Base-by-base conservation (phyloP, 1,139 yeast species). In the Yamadazyma dushanensis region DNA sequence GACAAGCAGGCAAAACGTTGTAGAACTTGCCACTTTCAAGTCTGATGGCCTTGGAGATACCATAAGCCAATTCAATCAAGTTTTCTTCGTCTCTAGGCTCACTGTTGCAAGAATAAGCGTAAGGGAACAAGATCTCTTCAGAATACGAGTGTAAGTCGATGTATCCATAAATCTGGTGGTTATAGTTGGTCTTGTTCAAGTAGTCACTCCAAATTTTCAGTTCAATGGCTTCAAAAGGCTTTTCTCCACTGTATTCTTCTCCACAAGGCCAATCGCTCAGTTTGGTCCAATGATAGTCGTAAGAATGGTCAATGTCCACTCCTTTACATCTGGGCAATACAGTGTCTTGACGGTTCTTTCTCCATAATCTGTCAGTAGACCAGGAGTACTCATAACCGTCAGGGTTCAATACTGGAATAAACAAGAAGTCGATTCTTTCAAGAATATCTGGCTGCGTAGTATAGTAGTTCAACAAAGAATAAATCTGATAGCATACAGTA, bases 381-480 rank as follows among this genome's bases (percentile, higher is more conserved):
- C 96, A 89, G 2, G 95, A 73, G 56, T 83, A 83, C 10, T 68
- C 88, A 54, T 89, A 89, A 0, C 97, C 97, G 58, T 89, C 97
- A 0, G 96, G 96, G 54, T 89, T 89, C 59, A 80, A 73, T 8
- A 87, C 85, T 0, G 97, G 97, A 27, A 88, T 70, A 45, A 88
- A 79, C 24, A 85, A 56, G 52, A 86, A 85, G 54, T 87, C 92
- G 44, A 87, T 61, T 16, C 63, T 45, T 9, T 57, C 47, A 35
- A 68, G 54, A n/a, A 61, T 64, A 62, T 39, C 57, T 42, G 63
- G 68, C 41, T 55, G 63, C 49, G 35, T 61, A 54, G 30, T 76
- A 51, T 80, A 81, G 40, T 70, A 73, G 15, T 70, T 58, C 32
- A 85, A 59, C 30, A 87, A 54, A 40, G 74, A 67, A 46, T 76